Evolutionary conservation across 306 rosid genomes (phyloP).

Genomic region (Phaseolus lunatus): DNA sequence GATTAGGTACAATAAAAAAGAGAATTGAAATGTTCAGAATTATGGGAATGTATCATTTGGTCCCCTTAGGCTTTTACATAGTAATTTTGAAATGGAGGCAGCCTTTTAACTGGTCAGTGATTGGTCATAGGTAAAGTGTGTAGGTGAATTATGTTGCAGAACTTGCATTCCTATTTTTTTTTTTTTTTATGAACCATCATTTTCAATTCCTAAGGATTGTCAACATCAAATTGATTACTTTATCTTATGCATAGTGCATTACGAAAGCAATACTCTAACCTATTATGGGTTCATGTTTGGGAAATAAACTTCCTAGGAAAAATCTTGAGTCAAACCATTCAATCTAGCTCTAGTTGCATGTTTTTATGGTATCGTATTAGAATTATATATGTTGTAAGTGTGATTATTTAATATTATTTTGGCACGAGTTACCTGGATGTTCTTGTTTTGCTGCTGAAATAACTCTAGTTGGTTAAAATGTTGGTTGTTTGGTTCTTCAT

Average conservation of each 20-base stretch:
- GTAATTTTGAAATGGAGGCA: constrained; percentile 29
- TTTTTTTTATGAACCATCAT: constrained; percentile 66
- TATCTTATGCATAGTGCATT: constrained; percentile 1
- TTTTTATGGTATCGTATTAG: neutral
- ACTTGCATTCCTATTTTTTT: constrained; percentile 59
- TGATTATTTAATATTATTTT: neutral
- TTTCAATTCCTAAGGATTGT: constrained; percentile 72
- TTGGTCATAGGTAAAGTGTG: neutral
- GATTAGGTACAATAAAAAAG: constrained; percentile 10
- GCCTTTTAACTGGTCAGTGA: constrained; percentile 9
- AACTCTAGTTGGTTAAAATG: constrained; percentile 53
- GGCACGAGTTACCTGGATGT: constrained; percentile 38
- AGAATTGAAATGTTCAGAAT: no score
- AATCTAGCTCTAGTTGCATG: neutral
- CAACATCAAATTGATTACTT: constrained; percentile 43
- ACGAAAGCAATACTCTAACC: constrained; percentile 31
- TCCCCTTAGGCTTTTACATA: constrained; percentile 34
- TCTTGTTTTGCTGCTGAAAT: constrained; percentile 58
- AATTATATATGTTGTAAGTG: constrained; percentile 12
- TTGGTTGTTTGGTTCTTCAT: constrained; percentile 31
- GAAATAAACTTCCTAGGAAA: neutral
- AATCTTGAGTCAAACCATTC: neutral
- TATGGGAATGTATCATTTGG: neutral
- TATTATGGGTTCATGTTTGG: neutral
- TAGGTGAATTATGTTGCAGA: constrained; percentile 53